Percentiles rank a stretch among this genome's conserved stretches.
These are phyloP conservation scores for Oldenlandia corymbosa DNA, from an alignment of 257 asterid genomes.

Conservation along the genomic window DNA sequence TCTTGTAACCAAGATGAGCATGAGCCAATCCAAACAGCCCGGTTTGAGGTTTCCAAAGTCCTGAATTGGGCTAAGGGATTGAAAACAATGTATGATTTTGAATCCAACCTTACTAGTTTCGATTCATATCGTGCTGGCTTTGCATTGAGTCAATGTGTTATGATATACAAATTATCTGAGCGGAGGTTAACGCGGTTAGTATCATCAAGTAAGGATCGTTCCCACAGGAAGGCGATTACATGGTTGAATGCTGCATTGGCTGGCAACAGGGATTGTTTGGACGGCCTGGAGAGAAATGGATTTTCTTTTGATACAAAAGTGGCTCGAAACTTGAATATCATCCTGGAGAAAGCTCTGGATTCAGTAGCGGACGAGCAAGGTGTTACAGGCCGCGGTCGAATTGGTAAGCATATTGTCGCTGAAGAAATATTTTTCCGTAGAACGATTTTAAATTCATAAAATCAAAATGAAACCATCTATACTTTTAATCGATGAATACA, in stretches of 20 bases:
- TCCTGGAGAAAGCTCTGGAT: constrained; percentile 44
- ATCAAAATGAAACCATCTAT: too few species aligned
- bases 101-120: background rate
- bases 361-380: constrained; percentile 19
- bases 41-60: constrained; percentile 33
- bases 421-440: too few species aligned
- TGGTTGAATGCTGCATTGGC: constrained; percentile 75
- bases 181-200: constrained; percentile 35
- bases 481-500: too few species aligned
- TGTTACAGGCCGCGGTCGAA: background rate
- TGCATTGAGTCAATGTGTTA: constrained; percentile 36
- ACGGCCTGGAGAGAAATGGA: constrained; percentile 42
- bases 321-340: constrained; percentile 33
- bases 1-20: constrained; percentile 18
- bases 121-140: background rate
- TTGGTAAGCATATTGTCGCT: background rate
- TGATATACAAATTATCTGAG: constrained; percentile 42
- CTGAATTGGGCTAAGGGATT: constrained; percentile 30
- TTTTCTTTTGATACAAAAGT: constrained; percentile 9
- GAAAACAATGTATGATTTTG: constrained; percentile 13
- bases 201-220: constrained; percentile 18
- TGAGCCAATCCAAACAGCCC: constrained; percentile 31
- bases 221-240: constrained; percentile 44
- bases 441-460: too few species aligned
- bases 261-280: constrained; percentile 54